These are phyloP conservation scores for Lonicera japonica DNA, from an alignment of 129 eudicot genomes.

Conservation along the genomic window DNA sequence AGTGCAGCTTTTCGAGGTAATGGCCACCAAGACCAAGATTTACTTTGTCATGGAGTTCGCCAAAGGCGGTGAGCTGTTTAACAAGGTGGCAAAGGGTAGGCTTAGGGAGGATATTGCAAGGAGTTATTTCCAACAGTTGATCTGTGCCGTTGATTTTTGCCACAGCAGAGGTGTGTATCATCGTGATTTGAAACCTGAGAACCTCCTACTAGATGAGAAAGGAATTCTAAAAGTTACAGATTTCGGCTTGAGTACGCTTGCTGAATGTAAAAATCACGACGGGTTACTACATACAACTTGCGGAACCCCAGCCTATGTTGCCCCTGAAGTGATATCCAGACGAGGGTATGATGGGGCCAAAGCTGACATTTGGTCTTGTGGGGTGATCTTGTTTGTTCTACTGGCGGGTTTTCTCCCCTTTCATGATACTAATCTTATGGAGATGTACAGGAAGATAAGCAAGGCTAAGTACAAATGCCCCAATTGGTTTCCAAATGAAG, in stretches of 20 bases:
- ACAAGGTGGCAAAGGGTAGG: constrained; percentile 59
- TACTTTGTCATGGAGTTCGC: constrained; percentile 49
- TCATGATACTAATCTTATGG: constrained; percentile 54
- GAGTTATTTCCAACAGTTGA: constrained; percentile 60
- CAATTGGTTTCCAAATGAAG: constrained; percentile 53
- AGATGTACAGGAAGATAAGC: constrained; percentile 68
- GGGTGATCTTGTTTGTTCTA: constrained; percentile 62
- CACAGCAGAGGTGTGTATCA: constrained; percentile 68
- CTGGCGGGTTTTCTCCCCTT: constrained; percentile 72
- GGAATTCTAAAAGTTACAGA: constrained; percentile 61
- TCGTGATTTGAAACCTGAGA: constrained; percentile 74
- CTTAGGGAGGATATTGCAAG: constrained; percentile 59
- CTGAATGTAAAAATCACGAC: constrained; percentile 39
- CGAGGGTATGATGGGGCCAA: constrained; percentile 79
- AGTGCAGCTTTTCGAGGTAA: constrained; percentile 57
- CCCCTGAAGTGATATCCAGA: constrained; percentile 65
- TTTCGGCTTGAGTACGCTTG: constrained; percentile 66
- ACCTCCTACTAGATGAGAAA: constrained; percentile 52
- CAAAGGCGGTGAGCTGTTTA: constrained; percentile 48
- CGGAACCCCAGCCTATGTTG: constrained; percentile 87
- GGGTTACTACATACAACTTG: constrained; percentile 75
- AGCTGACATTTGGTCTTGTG: constrained; percentile 85
- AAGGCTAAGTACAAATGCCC: constrained; percentile 65
- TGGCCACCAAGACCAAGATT: constrained; percentile 75
- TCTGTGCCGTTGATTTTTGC: constrained; percentile 57